Percentiles rank a stretch among this genome's conserved stretches.
Evolutionary conservation across 2,329 filamentous ascomycete species (phyloP).

Genomic region (Ophiocordyceps polyrhachis-furcata): DNA sequence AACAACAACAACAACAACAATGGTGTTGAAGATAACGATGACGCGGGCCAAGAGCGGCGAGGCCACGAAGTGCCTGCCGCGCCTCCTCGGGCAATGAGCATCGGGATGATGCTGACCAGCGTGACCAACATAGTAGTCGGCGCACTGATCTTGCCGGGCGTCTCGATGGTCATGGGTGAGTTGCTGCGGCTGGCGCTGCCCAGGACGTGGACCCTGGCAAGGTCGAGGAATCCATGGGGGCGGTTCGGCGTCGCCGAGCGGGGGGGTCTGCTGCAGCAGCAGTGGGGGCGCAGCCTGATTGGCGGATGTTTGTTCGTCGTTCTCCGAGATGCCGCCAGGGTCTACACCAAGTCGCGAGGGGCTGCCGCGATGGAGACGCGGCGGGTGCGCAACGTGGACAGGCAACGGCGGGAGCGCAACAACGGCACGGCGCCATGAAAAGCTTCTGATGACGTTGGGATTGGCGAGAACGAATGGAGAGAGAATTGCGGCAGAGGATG

Average conservation of each 20-base stretch:
- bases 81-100: slow-evolving; percentile 14
- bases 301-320: slow-evolving; percentile 82
- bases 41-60: slow-evolving; percentile 6
- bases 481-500: too few relatives aligned
- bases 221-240: slow-evolving; percentile 10
- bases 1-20: slow-evolving; percentile 1
- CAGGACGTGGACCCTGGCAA: slow-evolving; percentile 39
- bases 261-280: slow-evolving; percentile 56
- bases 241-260: slow-evolving; percentile 14
- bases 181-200: slow-evolving; percentile 52
- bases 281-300: slow-evolving; percentile 76
- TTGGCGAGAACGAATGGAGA: too few relatives aligned
- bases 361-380: slow-evolving; percentile 36
- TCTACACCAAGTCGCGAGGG: slow-evolving; percentile 46
- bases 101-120: slow-evolving; percentile 19
- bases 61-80: slow-evolving; percentile 16
- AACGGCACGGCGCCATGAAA: neutral
- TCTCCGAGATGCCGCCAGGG: slow-evolving; percentile 46
- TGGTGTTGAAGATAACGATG: neutral
- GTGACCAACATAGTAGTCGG: slow-evolving; percentile 31
- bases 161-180: slow-evolving; percentile 65
- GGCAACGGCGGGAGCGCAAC: slow-evolving; percentile 8
- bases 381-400: slow-evolving; percentile 32
- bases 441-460: too few relatives aligned
- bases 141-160: slow-evolving; percentile 57